Evolutionary conservation across 2,329 filamentous ascomycete species (phyloP), one percentile per base, ranked within the genome.

Genomic region (Venturia effusa): DNA sequence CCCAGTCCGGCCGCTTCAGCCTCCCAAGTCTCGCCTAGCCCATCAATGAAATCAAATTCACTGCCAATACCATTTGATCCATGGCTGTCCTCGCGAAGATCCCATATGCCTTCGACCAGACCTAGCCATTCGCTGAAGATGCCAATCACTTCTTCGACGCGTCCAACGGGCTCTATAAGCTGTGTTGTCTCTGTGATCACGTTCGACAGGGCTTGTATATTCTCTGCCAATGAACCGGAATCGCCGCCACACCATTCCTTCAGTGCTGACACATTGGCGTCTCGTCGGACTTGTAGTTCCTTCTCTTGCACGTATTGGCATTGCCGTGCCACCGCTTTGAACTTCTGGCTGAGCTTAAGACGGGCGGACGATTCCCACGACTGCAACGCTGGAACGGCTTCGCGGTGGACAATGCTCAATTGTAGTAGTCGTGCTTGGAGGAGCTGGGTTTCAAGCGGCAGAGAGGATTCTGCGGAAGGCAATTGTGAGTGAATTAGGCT

Each of bases 341-440:
- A 76, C 34, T 71, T 72, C 3, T 64, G 61, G 40, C 68, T 70
- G 11, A 77, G 67, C 27, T 32, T 66, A 22, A 66, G 65, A 61
- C 72, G 70, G 22, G 74, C 74, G 61, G 70, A 75, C 13, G 66
- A 48, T 54, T 74, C 70, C 74, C 74, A 77, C 30, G 68, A 64
- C 30, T 60, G 69, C 43, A 61, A 67, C 17, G 69, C 68, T 10
- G 68, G 61, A 43, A 66, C 66, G 13, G 71, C 70, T 7, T 68
- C 61, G 59, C 69, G 66, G 61, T 75, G 74, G 19, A 77, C 63
- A 11, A 76, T 63, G 64, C 75, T 71, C 3, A 77, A 68, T 63
- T 77, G 75, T 6, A 77, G 68, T 17, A 77, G 67, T 65, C 75
- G 71, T 13, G 73, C 68, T 68, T 77, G 75, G 4, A 76, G 67